Conservation (phyloP, 192 early-diverging fungal species). For the Linnemannia zychae region DNA sequence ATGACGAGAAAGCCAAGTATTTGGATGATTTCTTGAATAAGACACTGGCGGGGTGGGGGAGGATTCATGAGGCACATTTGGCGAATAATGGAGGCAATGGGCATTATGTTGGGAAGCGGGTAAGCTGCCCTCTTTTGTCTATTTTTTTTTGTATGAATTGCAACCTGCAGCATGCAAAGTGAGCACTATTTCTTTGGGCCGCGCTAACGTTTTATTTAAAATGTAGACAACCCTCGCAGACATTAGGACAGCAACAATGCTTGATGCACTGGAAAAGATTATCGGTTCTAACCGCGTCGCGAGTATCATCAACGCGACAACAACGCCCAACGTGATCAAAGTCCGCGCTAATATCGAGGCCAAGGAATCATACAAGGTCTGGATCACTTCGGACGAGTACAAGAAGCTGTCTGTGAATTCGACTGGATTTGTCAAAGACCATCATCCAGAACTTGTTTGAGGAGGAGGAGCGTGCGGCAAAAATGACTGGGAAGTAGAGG, state of each 20-base stretch:
- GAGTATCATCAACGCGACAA: slow-evolving; percentile 21
- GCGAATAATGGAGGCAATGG: slow-evolving; percentile 28
- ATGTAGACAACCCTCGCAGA: slow-evolving; percentile 33
- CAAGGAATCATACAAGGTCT: slow-evolving; percentile 28
- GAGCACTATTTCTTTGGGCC: too few species aligned
- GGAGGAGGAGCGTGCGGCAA: too few species aligned
- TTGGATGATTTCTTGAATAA: slow-evolving; percentile 32
- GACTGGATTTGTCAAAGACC: slow-evolving; percentile 11
- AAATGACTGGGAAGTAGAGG: too few species aligned
- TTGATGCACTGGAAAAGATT: slow-evolving; percentile 32
- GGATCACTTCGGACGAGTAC: slow-evolving; percentile 33
- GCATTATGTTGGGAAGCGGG: slow-evolving; percentile 38
- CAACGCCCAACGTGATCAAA: slow-evolving; percentile 25
- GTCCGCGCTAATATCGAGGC: slow-evolving; percentile 20
- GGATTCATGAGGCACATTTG: slow-evolving; percentile 35
- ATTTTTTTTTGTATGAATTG: not conserved
- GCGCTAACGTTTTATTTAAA: not conserved
- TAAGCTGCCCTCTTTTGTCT: slow-evolving; percentile 8
- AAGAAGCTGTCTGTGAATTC: slow-evolving; percentile 22
- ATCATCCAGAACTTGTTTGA: slow-evolving; percentile 21
- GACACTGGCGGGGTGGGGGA: not conserved
- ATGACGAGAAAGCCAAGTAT: slow-evolving; percentile 27
- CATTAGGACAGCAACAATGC: slow-evolving; percentile 27
- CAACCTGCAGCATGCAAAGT: too few species aligned
- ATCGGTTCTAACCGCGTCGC: slow-evolving; percentile 25